Evolutionary conservation across 164 flowering plant species (phyloP).

Genomic region (Vitis labrusca): DNA sequence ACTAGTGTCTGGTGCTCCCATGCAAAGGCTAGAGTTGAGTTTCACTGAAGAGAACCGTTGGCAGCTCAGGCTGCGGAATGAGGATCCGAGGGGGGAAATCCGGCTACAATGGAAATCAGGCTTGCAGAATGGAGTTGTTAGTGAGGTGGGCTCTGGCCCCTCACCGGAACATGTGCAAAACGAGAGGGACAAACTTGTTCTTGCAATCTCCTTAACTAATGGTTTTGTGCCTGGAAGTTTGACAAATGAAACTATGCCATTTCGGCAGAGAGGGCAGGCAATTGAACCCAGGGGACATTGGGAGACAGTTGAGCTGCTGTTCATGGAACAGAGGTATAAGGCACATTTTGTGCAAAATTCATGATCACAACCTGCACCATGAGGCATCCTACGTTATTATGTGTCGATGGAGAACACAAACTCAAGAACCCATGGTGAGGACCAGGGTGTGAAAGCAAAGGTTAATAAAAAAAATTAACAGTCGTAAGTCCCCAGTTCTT

Average conservation of each 20-base stretch:
- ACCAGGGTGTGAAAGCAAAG: no score
- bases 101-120: conserved; percentile 42
- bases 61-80: conserved; percentile 64
- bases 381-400: not conserved
- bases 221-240: conserved; percentile 61
- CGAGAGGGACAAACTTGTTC: conserved; percentile 69
- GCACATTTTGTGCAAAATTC: conserved; percentile 92
- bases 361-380: conserved; percentile 75
- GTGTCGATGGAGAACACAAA: no score
- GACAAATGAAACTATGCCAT: conserved; percentile 75
- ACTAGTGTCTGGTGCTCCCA: conserved; percentile 57
- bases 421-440: no score
- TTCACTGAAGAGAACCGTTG: conserved; percentile 68
- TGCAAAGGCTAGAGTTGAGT: conserved; percentile 62
- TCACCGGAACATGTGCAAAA: conserved; percentile 70
- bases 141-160: conserved; percentile 30
- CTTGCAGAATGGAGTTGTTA: conserved; percentile 65
- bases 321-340: conserved; percentile 76
- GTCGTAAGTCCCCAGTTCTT: no score
- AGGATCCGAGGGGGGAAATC: conserved; percentile 44
- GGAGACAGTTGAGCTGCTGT: conserved; percentile 37
- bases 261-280: conserved; percentile 89
- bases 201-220: conserved; percentile 35
- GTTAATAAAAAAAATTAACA: no score
- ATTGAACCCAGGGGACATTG: conserved; percentile 80